Conservation (phyloP, 441 rosid species). For the Pelargonium cotyledonis region DNA sequence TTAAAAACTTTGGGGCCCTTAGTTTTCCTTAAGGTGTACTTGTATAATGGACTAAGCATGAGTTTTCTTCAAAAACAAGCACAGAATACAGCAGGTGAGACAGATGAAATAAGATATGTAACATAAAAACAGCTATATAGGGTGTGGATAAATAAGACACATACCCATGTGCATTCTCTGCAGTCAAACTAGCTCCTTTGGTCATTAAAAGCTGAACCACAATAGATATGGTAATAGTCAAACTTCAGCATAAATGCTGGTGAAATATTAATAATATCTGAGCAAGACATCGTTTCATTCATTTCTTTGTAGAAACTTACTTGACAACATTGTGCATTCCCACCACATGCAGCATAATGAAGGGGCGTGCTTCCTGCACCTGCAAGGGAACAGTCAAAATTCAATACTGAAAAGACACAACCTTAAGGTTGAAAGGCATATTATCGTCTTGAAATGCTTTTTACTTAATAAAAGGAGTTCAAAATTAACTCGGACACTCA, state of each 20-base stretch:
- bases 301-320: conserved; percentile 30
- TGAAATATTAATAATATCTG: not conserved
- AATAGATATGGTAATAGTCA: conserved; percentile 17
- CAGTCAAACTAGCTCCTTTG: conserved; percentile 61
- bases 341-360: conserved; percentile 97
- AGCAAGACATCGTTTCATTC: not conserved
- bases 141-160: conserved; percentile 8
- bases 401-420: not conserved
- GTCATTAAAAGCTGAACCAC: conserved; percentile 67
- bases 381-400: conserved; percentile 22
- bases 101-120: not conserved
- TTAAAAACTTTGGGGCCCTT: not conserved
- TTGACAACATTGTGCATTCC: conserved; percentile 92
- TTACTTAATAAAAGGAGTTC: not conserved
- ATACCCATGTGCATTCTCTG: conserved; percentile 76
- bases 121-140: not conserved
- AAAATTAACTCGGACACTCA: not conserved
- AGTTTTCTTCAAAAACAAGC: not conserved
- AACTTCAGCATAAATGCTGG: conserved; percentile 11
- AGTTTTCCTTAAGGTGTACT: not conserved
- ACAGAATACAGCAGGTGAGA: conserved; percentile 1
- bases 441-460: not conserved
- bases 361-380: conserved; percentile 98
- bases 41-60: not conserved
- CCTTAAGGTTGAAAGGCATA: not conserved